Evolutionary conservation across 2,329 filamentous ascomycete genomes (phyloP), one percentile per base, ranked within the genome.

Genomic region (Cordyceps cicadae): DNA sequence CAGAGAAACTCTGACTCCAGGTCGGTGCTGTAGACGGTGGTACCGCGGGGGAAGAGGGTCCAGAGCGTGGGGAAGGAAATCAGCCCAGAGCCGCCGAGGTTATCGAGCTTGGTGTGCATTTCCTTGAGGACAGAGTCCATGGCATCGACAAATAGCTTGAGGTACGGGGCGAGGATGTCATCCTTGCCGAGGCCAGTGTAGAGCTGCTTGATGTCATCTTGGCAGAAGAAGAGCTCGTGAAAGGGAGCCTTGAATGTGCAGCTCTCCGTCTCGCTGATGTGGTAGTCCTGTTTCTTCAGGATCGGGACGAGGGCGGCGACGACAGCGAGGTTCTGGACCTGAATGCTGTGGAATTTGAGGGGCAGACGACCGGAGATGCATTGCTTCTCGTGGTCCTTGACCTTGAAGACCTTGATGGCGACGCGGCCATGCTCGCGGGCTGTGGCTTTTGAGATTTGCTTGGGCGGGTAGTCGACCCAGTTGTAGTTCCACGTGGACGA

Each of bases 331-430:
- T 77, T 80, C 65, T 79, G 77, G 8, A 80, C 63, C 57, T 75
- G 70, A 46, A 81, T 68, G 63, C 65, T 67, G 66, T 77, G 71
- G 61, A 74, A 73, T 54, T 74, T 75, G 59, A 79, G 67, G 12
- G 71, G 68, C 39, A 68, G 73, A n/a, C 67, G 67, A 26, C 76
- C 76, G 0, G 64, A 69, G 43, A 79, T 69, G 59, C 72, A 69
- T 4, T 72, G 70, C 69, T 79, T 78, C 11, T 66, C 66, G 29
- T 62, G 62, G 64, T 80, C 76, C 64, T 77, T 78, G 70, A 76
- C 65, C 70, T 78, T 79, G 75, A 71, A 79, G 21, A 79, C 68
- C 62, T 73, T 76, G 69, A 80, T 76, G 61, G 77, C 76, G 15
- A 75, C 71, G 3, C 72, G 70, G 53, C 75, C 72, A 49, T 78